These are phyloP conservation scores for Termitomyces sp. DNA, from an alignment of 768 basidiomycete genomes.

Conservation along the genomic window DNA sequence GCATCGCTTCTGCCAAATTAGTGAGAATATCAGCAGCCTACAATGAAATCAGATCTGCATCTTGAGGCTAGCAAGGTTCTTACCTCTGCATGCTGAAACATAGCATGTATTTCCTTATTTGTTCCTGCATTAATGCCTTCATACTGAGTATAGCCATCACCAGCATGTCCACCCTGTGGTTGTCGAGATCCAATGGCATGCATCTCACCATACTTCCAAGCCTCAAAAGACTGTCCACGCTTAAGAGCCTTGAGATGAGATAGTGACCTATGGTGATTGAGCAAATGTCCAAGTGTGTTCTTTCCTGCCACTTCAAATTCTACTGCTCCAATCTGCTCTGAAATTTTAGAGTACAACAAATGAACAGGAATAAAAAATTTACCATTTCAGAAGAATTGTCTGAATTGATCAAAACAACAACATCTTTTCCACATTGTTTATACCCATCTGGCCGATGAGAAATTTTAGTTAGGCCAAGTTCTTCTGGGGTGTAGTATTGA, in stretches of 20 bases:
- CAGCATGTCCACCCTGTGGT: not conserved
- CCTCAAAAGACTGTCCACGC: not conserved
- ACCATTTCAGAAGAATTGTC: too few species aligned
- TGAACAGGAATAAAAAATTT: too few species aligned
- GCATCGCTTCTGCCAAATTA: not conserved
- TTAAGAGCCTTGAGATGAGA: not conserved
- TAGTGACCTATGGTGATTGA: not conserved
- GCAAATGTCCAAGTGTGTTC: not conserved
- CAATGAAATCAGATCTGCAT: too few species aligned
- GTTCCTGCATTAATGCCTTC: not conserved
- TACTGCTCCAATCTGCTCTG: not conserved
- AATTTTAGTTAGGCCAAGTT: too few species aligned
- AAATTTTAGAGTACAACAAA: not conserved
- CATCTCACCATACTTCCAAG: not conserved
- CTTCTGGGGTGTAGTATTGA: too few species aligned
- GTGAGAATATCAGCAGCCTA: not conserved
- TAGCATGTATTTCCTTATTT: not conserved
- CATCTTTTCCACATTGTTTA: too few species aligned
- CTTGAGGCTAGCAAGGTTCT: too few species aligned
- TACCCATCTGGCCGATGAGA: too few species aligned
- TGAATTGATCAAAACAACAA: too few species aligned
- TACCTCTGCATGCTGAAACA: not conserved
- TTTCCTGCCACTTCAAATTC: not conserved
- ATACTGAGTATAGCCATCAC: not conserved
- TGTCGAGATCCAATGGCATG: not conserved